Evolutionary conservation across 192 early-diverging fungal genomes (phyloP), one percentile per base, ranked within the genome.

Genomic region (Entophlyctis luteolus): DNA sequence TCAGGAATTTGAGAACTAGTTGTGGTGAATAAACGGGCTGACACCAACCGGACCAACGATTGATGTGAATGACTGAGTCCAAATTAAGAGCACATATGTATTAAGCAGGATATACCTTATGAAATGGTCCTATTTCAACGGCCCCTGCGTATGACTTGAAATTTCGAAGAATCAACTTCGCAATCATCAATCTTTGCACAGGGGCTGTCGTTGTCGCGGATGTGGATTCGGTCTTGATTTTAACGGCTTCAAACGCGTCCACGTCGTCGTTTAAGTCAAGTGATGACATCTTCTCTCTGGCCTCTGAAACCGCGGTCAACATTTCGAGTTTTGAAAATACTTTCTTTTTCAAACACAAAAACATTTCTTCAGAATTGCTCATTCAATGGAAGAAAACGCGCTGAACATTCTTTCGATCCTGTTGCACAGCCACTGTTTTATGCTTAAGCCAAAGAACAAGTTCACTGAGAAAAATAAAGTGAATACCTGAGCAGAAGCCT

Each of bases 21-120:
- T n/a, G n/a, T n/a, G n/a, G n/a, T n/a, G n/a, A n/a, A n/a, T n/a
- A n/a, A n/a, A n/a, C n/a, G n/a, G n/a, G n/a, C n/a, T n/a, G n/a
- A n/a, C n/a, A n/a, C n/a, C n/a, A n/a, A n/a, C n/a, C 2, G 94
- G 97, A 3, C 97, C 97, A 12, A 98, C 95, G 50, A 99, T 84
- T 4, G 75, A 86, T 47, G 81, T 87, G 75, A 90, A 90, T 8
- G 87, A 89, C 88, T 90, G 47, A 2, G 29, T 4, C 20, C 32
- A 31, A 5, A 18, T 16, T 37, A 55, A 72, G 18, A 39, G 8
- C 29, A 69, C 20, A n/a, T 18, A 32, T 39, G 65, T 48, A 12
- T 25, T 18, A 38, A 14, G 8, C 58, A 46, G 53, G 29, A 16
- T 52, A 50, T 71, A 89, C 92, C 77, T 98, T 95, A 75, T 99